These are phyloP conservation scores for Colletotrichum plurivorum DNA, from an alignment of 2,329 filamentous ascomycete species.

Conservation along the genomic window DNA sequence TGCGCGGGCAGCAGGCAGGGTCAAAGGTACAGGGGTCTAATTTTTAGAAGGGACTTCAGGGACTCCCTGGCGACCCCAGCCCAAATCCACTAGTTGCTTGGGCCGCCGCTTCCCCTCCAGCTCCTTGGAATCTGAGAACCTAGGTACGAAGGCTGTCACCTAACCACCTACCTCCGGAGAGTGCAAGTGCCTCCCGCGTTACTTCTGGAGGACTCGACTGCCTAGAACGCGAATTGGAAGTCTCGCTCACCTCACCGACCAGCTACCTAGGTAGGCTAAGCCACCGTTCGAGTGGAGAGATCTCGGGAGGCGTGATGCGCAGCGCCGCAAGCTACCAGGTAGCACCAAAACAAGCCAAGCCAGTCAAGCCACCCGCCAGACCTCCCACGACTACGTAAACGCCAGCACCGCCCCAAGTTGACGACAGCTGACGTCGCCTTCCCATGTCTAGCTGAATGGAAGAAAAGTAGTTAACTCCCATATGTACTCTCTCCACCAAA, in stretches of 20 bases:
- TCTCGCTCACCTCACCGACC: neutral
- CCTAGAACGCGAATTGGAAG: neutral
- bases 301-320: constrained; percentile 28
- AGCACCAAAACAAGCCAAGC: neutral
- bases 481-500: no score
- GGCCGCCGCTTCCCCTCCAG: neutral
- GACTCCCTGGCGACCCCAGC: constrained; percentile 19
- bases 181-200: no score
- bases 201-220: neutral
- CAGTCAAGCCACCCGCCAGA: constrained; percentile 16
- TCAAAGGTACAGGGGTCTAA: constrained; percentile 35
- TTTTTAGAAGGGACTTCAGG: constrained; percentile 35
- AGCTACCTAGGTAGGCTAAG: constrained; percentile 27
- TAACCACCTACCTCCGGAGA: no score
- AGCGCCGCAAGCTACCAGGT: constrained; percentile 22
- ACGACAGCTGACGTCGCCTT: constrained; percentile 4
- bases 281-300: constrained; percentile 19
- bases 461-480: no score
- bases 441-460: neutral
- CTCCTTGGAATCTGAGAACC: no score
- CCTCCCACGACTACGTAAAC: neutral
- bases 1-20: constrained; percentile 39
- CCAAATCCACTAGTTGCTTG: neutral
- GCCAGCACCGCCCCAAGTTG: neutral
- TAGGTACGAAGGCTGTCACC: no score